Percentiles rank a stretch among this genome's conserved stretches.
Evolutionary conservation across 805 yeast species (phyloP).

Genomic region (Yamadazyma sp.): DNA sequence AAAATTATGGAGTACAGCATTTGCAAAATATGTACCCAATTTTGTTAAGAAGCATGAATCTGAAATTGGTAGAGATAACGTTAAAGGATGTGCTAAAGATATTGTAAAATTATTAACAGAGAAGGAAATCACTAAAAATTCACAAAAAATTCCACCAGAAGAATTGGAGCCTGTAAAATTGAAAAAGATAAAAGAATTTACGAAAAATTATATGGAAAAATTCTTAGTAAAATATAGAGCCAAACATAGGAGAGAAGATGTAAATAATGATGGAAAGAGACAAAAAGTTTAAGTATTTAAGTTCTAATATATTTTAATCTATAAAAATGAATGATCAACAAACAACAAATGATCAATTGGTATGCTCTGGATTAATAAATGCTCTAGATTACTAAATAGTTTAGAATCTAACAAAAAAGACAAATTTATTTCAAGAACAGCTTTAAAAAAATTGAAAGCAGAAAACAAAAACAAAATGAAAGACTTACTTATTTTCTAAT

Average conservation of each 20-base stretch:
- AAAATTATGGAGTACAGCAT: slow-evolving; percentile 41
- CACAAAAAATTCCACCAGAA: slow-evolving; percentile 43
- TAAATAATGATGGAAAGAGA: slow-evolving; percentile 2
- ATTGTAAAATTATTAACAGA: slow-evolving; percentile 62
- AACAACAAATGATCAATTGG: not conserved
- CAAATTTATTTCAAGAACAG: too few species aligned
- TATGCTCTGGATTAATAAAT: too few species aligned
- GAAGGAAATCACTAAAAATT: slow-evolving; percentile 60
- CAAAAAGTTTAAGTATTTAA: too few species aligned
- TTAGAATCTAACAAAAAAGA: too few species aligned
- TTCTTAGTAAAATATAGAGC: slow-evolving; percentile 47
- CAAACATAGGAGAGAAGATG: slow-evolving; percentile 25
- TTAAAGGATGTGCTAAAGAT: slow-evolving; percentile 78
- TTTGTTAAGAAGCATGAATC: slow-evolving; percentile 62
- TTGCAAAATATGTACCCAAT: slow-evolving; percentile 81
- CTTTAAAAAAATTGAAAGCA: too few species aligned
- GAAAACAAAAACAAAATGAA: too few species aligned
- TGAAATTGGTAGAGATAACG: slow-evolving; percentile 66
- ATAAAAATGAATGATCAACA: too few species aligned
- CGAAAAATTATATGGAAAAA: slow-evolving; percentile 64
- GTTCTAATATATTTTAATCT: too few species aligned
- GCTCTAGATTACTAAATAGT: too few species aligned
- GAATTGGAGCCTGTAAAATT: slow-evolving; percentile 64
- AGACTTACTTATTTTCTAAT: slow-evolving; percentile 26
- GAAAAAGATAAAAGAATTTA: slow-evolving; percentile 65